Percentiles rank a stretch among this genome's conserved stretches.
Evolutionary conservation across 2,329 filamentous ascomycete species (phyloP).

Genomic region (Aspergillus melleus): DNA sequence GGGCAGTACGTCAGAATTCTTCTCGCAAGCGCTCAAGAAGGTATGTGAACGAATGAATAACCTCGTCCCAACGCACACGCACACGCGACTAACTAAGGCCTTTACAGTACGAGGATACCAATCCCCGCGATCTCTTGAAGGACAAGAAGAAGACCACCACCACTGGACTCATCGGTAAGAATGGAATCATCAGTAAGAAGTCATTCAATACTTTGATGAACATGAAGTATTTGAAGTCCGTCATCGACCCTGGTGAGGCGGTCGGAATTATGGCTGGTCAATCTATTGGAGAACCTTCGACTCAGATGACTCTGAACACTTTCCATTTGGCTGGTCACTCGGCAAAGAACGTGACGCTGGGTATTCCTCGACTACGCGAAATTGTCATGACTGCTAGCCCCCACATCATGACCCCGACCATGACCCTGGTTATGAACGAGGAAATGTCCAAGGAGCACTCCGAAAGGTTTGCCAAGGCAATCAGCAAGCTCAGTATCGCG

Average conservation of each 20-base stretch:
- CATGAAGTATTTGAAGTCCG: constrained; percentile 87
- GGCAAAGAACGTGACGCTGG: constrained; percentile 96
- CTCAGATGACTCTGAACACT: constrained; percentile 98
- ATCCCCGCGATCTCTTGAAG: constrained; percentile 61
- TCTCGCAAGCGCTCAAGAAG: constrained; percentile 68
- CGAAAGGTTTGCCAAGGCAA: constrained; percentile 84
- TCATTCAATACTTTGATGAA: constrained; percentile 82
- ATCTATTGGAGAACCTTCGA: constrained; percentile 94
- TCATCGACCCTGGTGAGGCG: constrained; percentile 93
- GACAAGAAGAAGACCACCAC: constrained; percentile 56
- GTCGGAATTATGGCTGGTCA: constrained; percentile 96
- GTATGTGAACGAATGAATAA: constrained; percentile 35
- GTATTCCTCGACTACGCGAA: constrained; percentile 95
- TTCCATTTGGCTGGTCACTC: constrained; percentile 99
- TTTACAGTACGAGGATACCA: constrained; percentile 71
- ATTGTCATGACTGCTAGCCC: constrained; percentile 96
- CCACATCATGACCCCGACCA: constrained; percentile 78
- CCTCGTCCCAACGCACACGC: not conserved
- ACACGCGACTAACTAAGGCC: constrained; percentile 17
- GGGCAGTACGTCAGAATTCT: constrained; percentile 86
- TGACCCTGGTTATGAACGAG: constrained; percentile 71
- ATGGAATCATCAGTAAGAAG: constrained; percentile 58
- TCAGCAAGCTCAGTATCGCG: constrained; percentile 80
- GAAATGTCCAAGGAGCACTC: constrained; percentile 69
- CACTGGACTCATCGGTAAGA: constrained; percentile 54